These are phyloP conservation scores for carrot (Daucus carota) DNA, from an alignment of 129 eudicot genomes.

Conservation along the genomic window DNA sequence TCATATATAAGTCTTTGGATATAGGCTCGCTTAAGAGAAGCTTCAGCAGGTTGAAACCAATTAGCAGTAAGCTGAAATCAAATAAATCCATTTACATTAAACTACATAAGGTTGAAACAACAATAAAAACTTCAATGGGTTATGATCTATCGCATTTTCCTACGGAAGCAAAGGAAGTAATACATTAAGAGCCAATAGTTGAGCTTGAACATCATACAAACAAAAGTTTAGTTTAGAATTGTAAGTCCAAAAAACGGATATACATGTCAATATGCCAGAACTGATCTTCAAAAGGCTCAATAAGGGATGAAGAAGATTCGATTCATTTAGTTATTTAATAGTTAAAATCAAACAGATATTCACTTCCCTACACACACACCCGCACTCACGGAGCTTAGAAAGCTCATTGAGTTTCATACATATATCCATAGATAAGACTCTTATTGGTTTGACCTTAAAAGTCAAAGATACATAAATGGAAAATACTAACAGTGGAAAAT, in stretches of 20 bases:
- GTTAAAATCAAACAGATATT: background rate
- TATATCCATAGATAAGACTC: too few relatives aligned
- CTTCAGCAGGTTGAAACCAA: conserved; percentile 81
- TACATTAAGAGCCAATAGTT: background rate
- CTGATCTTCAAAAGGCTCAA: background rate
- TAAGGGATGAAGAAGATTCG: background rate
- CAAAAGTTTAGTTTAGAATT: background rate
- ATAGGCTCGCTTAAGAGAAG: conserved; percentile 57
- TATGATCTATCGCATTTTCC: background rate
- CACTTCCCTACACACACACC: too few relatives aligned
- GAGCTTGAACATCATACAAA: background rate
- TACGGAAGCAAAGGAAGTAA: background rate
- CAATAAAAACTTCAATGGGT: background rate
- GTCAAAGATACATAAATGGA: too few relatives aligned
- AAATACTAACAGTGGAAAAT: too few relatives aligned
- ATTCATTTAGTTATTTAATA: background rate
- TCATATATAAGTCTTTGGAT: conserved; percentile 57
- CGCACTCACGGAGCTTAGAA: too few relatives aligned
- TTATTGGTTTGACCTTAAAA: too few relatives aligned
- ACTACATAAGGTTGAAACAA: background rate
- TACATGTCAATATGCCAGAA: background rate
- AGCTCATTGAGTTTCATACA: too few relatives aligned
- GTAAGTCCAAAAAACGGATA: background rate
- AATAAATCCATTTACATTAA: background rate
- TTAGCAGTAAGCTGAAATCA: conserved; percentile 53